Evolutionary conservation across 345 rosid species (phyloP).

Genomic region (Lumnitzera littorea): DNA sequence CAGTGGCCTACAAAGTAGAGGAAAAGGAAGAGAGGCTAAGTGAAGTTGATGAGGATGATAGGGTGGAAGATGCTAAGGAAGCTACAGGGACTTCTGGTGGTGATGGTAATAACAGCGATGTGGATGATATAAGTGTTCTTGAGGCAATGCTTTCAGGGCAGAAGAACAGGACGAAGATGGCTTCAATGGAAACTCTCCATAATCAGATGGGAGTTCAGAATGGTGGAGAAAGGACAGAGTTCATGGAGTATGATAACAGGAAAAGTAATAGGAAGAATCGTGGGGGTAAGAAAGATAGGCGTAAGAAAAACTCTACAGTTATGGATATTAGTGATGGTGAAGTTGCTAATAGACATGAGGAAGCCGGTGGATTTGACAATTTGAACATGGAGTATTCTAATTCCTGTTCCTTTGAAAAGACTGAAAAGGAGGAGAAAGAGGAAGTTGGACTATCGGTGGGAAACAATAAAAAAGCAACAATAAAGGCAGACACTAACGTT

Average conservation of each 20-base stretch:
- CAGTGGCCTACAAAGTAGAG: slow-evolving; percentile 21
- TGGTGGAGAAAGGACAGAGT: slow-evolving; percentile 29
- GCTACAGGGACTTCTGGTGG: slow-evolving; percentile 10
- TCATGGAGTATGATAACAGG: slow-evolving; percentile 32
- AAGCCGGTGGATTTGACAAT: slow-evolving; percentile 18
- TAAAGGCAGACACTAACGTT: slow-evolving; percentile 32
- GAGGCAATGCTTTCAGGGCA: slow-evolving; percentile 60
- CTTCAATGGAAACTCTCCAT: slow-evolving; percentile 20
- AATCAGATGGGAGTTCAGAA: slow-evolving; percentile 18
- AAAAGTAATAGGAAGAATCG: slow-evolving; percentile 41
- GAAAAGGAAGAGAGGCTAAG: slow-evolving; percentile 9
- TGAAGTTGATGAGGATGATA: background rate
- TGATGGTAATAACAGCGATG: slow-evolving; percentile 30
- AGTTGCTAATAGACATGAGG: slow-evolving; percentile 18
- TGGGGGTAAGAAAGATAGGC: slow-evolving; percentile 41
- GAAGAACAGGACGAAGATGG: slow-evolving; percentile 32
- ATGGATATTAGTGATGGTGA: slow-evolving; percentile 19
- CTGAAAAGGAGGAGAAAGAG: slow-evolving; percentile 18
- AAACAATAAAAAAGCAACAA: slow-evolving; percentile 24
- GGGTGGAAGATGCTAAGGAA: slow-evolving; percentile 1
- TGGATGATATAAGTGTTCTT: slow-evolving; percentile 48
- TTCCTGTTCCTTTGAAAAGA: slow-evolving; percentile 15
- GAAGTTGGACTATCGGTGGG: slow-evolving; percentile 15
- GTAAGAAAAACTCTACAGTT: slow-evolving; percentile 24
- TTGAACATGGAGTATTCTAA: slow-evolving; percentile 18